A percentile compares a stretch with the other conserved stretches of the same genome.
Evolutionary conservation across 2,329 filamentous ascomycete genomes (phyloP).

Genomic region (Colletotrichum spaethianum): DNA sequence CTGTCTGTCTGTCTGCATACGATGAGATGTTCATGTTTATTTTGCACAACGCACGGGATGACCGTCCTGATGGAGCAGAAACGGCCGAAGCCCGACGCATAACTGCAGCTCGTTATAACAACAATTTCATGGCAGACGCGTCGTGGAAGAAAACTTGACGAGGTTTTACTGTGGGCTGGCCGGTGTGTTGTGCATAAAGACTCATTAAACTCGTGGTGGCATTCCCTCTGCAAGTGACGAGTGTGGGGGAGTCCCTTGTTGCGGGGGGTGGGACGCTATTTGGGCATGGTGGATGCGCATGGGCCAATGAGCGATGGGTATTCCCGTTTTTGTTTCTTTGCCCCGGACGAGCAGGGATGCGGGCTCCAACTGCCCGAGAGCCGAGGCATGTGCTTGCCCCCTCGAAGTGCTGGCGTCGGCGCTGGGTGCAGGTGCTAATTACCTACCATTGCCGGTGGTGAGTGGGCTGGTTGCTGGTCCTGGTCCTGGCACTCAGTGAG

Average conservation of each 20-base stretch:
- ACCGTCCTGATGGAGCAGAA: too few species aligned
- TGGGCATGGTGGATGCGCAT: background rate
- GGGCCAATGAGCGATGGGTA: background rate
- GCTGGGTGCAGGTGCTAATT: too few species aligned
- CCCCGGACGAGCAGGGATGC: conserved; percentile 9
- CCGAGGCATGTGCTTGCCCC: conserved; percentile 41
- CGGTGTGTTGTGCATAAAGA: conserved; percentile 19
- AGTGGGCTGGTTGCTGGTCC: too few species aligned
- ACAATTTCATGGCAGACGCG: background rate
- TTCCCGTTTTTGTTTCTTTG: conserved; percentile 5
- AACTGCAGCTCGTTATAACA: background rate
- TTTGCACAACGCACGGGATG: background rate
- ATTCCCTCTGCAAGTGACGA: conserved; percentile 11
- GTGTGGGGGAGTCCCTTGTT: conserved; percentile 37
- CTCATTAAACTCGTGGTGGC: conserved; percentile 25
- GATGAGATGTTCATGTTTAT: background rate
- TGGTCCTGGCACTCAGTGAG: background rate
- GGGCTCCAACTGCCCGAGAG: conserved; percentile 16
- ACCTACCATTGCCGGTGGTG: background rate
- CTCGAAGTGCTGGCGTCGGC: background rate
- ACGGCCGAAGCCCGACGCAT: too few species aligned
- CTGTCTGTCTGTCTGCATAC: background rate
- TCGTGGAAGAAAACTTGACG: background rate
- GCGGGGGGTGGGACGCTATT: background rate
- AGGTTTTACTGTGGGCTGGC: background rate